Evolutionary conservation across 106 monocot genomes (phyloP), one percentile per base, ranked within the genome.

Genomic region (Gastrodia elata): DNA sequence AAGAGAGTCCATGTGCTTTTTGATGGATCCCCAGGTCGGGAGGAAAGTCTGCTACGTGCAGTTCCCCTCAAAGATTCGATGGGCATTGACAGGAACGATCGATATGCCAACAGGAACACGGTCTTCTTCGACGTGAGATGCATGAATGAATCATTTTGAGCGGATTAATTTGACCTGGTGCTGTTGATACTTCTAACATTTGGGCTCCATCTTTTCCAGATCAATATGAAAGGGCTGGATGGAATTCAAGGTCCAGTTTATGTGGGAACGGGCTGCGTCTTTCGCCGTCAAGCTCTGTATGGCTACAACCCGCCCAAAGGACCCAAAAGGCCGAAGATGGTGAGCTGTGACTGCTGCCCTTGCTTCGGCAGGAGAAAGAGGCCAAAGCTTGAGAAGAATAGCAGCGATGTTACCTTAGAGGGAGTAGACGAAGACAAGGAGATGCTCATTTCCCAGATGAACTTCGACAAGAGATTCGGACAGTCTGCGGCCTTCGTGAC

Each of bases 221-320:
- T 97, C 68, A 97, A 97, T 65, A 97, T 97, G 96, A 97, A 97
- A 72, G 96, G 96, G 14, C 38, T 97, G 8, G 96, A 97, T 72
- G 96, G 96, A 32, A 92, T 97, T 55, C 96, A 97, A 83, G 96
- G 96, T 7, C 96, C 96, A 24, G 90, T 88, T 18, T 97, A 97
- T 71, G 96, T 97, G 37, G 96, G 96, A 24, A 97, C 96, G 9
- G 96, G 96, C 14, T 97, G 96, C 36, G 92, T 97, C 30, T 97
- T 97, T 59, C 57, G 96, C 43, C 73, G 96, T 20, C 92, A 86
- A 64, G 89, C 96, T 26, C 78, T 97, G 7, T 97, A 97, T 71
- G 96, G 96, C 0, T 90, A 92, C 86, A 88, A 86, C 40, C 92
- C 96, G 15, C 96, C 96, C 0, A 89, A 84, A 71, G 90, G 90